Evolutionary conservation across 2,329 filamentous ascomycete genomes (phyloP).

Genomic region (Ascochyta fabae): DNA sequence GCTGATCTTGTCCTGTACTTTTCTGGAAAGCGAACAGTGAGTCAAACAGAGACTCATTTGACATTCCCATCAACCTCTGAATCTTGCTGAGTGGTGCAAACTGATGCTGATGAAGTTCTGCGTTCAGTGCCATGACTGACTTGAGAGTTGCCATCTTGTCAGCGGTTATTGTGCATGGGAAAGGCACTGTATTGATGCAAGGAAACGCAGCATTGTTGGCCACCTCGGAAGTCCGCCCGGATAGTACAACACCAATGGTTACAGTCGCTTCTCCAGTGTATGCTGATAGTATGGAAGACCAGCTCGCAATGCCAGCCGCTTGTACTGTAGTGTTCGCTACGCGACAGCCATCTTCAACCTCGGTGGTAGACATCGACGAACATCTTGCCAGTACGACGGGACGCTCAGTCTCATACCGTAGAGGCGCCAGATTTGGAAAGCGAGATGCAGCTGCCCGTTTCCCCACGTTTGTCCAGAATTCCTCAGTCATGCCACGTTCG

Average conservation of each 20-base stretch:
- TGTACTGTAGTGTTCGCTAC: slow-evolving; percentile 73
- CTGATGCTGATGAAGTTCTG: slow-evolving; percentile 70
- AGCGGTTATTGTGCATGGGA: slow-evolving; percentile 63
- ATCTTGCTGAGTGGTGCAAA: slow-evolving; percentile 74
- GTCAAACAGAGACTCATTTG: slow-evolving; percentile 76
- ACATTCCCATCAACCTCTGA: slow-evolving; percentile 72
- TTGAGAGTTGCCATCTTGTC: slow-evolving; percentile 65
- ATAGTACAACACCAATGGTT: slow-evolving; percentile 81
- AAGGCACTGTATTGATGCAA: slow-evolving; percentile 80
- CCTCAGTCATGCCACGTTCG: slow-evolving; percentile 41
- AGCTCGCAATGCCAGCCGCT: slow-evolving; percentile 76
- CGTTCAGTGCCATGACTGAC: slow-evolving; percentile 70
- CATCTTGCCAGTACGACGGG: slow-evolving; percentile 46
- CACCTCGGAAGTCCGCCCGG: slow-evolving; percentile 70
- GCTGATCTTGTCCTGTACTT: slow-evolving; percentile 34
- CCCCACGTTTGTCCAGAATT: slow-evolving; percentile 70
- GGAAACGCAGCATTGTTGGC: slow-evolving; percentile 71
- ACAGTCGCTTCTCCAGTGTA: slow-evolving; percentile 78
- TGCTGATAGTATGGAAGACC: slow-evolving; percentile 75
- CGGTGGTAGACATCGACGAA: slow-evolving; percentile 50
- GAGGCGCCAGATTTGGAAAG: slow-evolving; percentile 79
- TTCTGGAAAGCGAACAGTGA: slow-evolving; percentile 87
- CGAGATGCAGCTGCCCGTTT: slow-evolving; percentile 64
- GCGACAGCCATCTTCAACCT: slow-evolving; percentile 65
- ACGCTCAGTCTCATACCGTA: slow-evolving; percentile 50